Percentiles rank a stretch among this genome's conserved stretches.
Evolutionary conservation across 306 rosid species (phyloP).

Genomic region (Chamaecrista fasciculata): DNA sequence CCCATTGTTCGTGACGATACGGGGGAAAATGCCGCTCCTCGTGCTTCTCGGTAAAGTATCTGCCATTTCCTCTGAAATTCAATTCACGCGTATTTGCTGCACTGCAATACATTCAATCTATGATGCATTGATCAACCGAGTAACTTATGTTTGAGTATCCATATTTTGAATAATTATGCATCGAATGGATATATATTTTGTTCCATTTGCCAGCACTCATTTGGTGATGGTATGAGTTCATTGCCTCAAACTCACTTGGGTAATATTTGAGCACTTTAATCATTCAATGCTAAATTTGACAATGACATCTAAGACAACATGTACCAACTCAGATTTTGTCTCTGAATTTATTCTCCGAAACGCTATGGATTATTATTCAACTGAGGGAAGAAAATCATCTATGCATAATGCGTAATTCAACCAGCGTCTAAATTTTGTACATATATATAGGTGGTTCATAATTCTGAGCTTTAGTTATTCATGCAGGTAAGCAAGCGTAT

Average conservation of each 20-base stretch:
- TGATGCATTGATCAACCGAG: background rate
- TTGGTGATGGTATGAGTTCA: background rate
- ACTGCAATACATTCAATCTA: background rate
- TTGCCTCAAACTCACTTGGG: background rate
- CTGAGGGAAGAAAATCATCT: background rate
- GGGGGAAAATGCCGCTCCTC: slow-evolving; percentile 10
- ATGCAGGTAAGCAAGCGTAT: slow-evolving; percentile 17
- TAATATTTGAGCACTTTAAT: background rate
- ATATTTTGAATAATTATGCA: background rate
- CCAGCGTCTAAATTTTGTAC: background rate
- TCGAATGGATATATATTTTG: background rate
- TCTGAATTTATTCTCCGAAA: background rate
- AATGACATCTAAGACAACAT: background rate
- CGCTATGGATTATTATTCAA: background rate
- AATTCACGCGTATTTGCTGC: background rate
- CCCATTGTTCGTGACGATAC: slow-evolving; percentile 28
- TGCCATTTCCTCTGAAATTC: background rate
- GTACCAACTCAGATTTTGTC: background rate
- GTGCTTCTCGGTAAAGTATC: slow-evolving; percentile 28
- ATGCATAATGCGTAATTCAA: background rate
- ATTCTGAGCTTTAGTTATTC: background rate
- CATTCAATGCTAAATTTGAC: background rate
- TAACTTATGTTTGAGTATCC: background rate
- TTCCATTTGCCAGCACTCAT: no score
- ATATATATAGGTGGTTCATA: background rate